Evolutionary conservation across 176 grass and related monocot genomes (phyloP).

Genomic region (Cenchrus americanus): DNA sequence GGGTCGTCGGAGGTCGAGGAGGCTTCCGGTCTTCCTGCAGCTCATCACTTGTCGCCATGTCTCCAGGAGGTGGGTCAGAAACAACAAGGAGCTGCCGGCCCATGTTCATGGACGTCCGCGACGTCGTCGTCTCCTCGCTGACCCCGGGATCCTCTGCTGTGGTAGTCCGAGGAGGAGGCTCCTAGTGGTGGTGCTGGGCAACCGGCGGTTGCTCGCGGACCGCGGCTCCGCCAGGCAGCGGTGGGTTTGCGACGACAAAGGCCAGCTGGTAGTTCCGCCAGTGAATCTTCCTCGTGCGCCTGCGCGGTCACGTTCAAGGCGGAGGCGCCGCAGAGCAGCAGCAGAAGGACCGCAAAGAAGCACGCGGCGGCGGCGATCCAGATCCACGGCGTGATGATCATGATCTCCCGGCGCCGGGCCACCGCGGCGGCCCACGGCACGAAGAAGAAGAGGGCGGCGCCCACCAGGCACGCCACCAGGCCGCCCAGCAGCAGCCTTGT

Average conservation of each 20-base stretch:
- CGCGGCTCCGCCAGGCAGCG: not conserved
- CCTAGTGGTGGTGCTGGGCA: not conserved
- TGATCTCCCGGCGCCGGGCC: too few relatives aligned
- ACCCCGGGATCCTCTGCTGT: not conserved
- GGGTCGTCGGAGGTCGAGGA: not conserved
- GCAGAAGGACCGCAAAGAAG: not conserved
- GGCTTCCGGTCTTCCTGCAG: not conserved
- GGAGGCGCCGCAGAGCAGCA: too few relatives aligned
- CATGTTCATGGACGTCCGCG: not conserved
- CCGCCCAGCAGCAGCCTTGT: too few relatives aligned
- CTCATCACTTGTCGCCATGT: not conserved
- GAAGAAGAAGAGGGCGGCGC: too few relatives aligned
- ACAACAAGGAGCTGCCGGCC: not conserved
- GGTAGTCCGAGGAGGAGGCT: not conserved
- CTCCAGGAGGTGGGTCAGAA: not conserved
- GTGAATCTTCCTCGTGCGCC: too few relatives aligned
- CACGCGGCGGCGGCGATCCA: not conserved
- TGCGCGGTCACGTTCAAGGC: too few relatives aligned
- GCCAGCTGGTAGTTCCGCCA: too few relatives aligned
- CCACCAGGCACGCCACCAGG: too few relatives aligned
- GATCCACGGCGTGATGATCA: too few relatives aligned
- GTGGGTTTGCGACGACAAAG: not conserved
- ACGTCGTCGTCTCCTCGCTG: not conserved
- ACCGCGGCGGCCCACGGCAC: too few relatives aligned
- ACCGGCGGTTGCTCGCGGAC: not conserved